These are phyloP conservation scores for Aethionema arabicum DNA, from an alignment of 345 rosid species.

Conservation along the genomic window DNA sequence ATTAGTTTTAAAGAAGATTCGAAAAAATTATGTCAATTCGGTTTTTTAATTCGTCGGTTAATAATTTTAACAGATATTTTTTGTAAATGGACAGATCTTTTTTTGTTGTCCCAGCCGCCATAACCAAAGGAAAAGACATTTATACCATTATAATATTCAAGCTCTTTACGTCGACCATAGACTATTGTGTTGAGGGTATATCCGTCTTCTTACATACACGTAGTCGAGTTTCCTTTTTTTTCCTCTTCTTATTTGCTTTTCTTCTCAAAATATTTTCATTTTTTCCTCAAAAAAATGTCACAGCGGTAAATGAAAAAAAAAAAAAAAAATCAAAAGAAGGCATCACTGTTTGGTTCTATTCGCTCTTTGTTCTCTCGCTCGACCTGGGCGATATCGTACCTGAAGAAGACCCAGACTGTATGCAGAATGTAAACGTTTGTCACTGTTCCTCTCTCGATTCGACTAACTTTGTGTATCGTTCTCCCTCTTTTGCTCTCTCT, in stretches of 20 bases:
- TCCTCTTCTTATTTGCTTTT: neutral
- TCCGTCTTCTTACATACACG: conserved; percentile 25
- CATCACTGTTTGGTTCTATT: conserved; percentile 17
- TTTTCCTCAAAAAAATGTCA: conserved; percentile 1
- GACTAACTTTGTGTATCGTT: conserved; percentile 8
- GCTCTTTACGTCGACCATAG: conserved; percentile 4
- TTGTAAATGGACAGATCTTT: neutral
- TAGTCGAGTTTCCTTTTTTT: conserved; percentile 16
- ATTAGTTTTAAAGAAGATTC: too few species aligned
- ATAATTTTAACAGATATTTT: neutral
- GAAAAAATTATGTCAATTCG: too few species aligned
- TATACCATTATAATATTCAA: conserved; percentile 7
- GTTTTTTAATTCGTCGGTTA: too few species aligned
- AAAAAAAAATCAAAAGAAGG: neutral
- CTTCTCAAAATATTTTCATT: neutral
- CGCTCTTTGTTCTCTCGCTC: conserved; percentile 24
- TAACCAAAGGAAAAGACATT: neutral
- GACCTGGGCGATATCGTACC: conserved; percentile 28
- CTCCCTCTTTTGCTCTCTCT: conserved; percentile 14
- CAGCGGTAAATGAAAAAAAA: conserved; percentile 29
- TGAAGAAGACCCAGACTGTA: conserved; percentile 23
- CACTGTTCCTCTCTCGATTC: neutral
- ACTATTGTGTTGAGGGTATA: conserved; percentile 14
- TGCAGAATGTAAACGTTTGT: conserved; percentile 31
- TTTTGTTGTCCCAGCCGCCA: conserved; percentile 9